Evolutionary conservation across 371 early-diverging fungal genomes (phyloP).

Genomic region (Gilbertella persicaria): DNA sequence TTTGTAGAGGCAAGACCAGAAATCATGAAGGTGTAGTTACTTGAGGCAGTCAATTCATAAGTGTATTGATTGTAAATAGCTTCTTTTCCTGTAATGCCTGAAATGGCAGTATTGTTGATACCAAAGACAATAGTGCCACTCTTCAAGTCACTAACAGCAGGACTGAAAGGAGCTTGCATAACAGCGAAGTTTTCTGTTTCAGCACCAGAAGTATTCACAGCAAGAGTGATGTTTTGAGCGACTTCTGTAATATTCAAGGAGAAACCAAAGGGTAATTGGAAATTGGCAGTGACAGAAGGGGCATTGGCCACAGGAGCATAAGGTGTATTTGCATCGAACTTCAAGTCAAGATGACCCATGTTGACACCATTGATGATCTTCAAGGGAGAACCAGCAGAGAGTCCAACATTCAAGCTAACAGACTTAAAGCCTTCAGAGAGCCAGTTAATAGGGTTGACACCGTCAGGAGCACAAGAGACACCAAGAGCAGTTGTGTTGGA

Average conservation of each 20-base stretch:
- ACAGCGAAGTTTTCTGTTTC: slow-evolving; percentile 45
- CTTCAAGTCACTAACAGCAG: slow-evolving; percentile 47
- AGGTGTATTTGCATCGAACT: slow-evolving; percentile 47
- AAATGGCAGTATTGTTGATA: slow-evolving; percentile 41
- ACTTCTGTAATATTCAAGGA: slow-evolving; percentile 56
- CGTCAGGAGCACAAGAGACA: slow-evolving; percentile 62
- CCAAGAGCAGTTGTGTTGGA: slow-evolving; percentile 57
- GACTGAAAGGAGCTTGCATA: slow-evolving; percentile 46
- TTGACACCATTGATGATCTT: slow-evolving; percentile 56
- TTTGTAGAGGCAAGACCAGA: slow-evolving; percentile 55
- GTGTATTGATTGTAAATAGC: slow-evolving; percentile 50
- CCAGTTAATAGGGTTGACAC: slow-evolving; percentile 58
- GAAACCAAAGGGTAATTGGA: slow-evolving; percentile 61
- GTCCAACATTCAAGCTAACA: slow-evolving; percentile 52
- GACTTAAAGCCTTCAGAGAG: slow-evolving; percentile 58
- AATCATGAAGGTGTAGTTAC: slow-evolving; percentile 49
- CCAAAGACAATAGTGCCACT: slow-evolving; percentile 52
- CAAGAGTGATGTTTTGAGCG: slow-evolving; percentile 52
- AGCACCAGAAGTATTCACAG: slow-evolving; percentile 25
- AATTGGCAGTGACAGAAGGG: slow-evolving; percentile 53
- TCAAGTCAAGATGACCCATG: slow-evolving; percentile 57
- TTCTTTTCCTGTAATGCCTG: slow-evolving; percentile 43
- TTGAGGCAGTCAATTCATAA: slow-evolving; percentile 46
- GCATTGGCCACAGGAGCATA: slow-evolving; percentile 55
- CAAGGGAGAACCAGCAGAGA: slow-evolving; percentile 41